A percentile compares a stretch with the other conserved stretches of the same genome.
Conservation (phyloP, 1,139 yeast genomes). For the Debaryomyces fabryi region DNA sequence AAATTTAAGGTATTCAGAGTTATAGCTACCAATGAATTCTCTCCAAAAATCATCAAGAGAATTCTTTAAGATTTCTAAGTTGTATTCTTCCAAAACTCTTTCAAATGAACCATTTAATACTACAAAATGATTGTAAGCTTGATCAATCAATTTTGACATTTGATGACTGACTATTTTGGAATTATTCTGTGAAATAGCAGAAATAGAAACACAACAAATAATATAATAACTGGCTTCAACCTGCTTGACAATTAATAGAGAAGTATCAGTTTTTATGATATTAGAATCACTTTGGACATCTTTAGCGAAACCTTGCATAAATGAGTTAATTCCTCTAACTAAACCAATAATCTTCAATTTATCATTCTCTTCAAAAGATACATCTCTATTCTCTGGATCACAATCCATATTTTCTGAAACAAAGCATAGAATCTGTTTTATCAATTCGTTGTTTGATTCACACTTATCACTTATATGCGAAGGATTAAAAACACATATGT, state of each 20-base stretch:
- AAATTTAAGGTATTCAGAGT: slow-evolving; percentile 25
- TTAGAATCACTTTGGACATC: slow-evolving; percentile 16
- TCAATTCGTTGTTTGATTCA: slow-evolving; percentile 32
- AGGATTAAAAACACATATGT: slow-evolving; percentile 27
- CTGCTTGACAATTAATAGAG: slow-evolving; percentile 30
- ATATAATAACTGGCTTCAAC: slow-evolving; percentile 31
- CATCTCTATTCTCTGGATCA: slow-evolving; percentile 7
- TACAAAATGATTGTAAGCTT: slow-evolving; percentile 29
- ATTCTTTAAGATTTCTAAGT: slow-evolving; percentile 19
- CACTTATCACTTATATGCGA: slow-evolving; percentile 20
- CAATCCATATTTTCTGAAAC: slow-evolving; percentile 19
- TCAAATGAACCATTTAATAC: slow-evolving; percentile 31
- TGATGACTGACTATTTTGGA: slow-evolving; percentile 31
- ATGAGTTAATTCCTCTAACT: slow-evolving; percentile 40
- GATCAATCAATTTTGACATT: slow-evolving; percentile 25
- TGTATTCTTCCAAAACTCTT: slow-evolving; percentile 21
- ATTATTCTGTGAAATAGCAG: slow-evolving; percentile 16
- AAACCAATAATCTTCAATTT: slow-evolving; percentile 40
- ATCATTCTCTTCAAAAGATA: slow-evolving; percentile 10
- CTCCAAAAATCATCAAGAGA: slow-evolving; percentile 32
- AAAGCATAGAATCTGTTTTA: slow-evolving; percentile 35
- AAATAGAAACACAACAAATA: slow-evolving; percentile 30
- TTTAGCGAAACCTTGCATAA: slow-evolving; percentile 24
- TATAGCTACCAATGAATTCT: slow-evolving; percentile 32
- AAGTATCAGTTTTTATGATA: slow-evolving; percentile 29